Conservation (phyloP, 805 yeast genomes). For the Candida khao-thaluensis region DNA sequence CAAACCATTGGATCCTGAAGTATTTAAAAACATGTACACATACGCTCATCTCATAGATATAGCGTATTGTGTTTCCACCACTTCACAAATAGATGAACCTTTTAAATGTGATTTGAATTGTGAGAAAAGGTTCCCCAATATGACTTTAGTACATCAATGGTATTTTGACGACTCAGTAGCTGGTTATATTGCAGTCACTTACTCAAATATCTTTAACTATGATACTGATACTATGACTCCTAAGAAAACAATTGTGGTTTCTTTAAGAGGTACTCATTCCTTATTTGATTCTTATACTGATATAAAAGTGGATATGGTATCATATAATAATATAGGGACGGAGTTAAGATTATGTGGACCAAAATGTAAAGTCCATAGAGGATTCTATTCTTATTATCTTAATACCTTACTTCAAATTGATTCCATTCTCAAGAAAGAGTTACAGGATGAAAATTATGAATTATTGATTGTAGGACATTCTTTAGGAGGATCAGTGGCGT, state of each 20-base stretch:
- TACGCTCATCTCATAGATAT: constrained; percentile 45
- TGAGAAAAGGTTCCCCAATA: constrained; percentile 32
- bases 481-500: constrained; percentile 43
- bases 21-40: constrained; percentile 31
- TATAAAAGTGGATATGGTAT: constrained; percentile 35
- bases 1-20: constrained; percentile 20
- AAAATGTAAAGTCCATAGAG: constrained; percentile 40
- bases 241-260: constrained; percentile 30
- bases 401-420: constrained; percentile 29
- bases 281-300: constrained; percentile 40
- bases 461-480: constrained; percentile 32
- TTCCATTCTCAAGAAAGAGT: constrained; percentile 21
- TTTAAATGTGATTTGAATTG: constrained; percentile 40
- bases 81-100: constrained; percentile 31
- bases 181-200: constrained; percentile 39
- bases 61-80: constrained; percentile 39
- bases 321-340: constrained; percentile 23
- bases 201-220: constrained; percentile 24
- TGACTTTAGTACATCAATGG: constrained; percentile 42
- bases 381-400: constrained; percentile 31
- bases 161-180: constrained; percentile 35
- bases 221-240: constrained; percentile 11
- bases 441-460: constrained; percentile 22
- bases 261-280: constrained; percentile 46
- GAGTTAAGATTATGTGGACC: constrained; percentile 27